phyloP scores from a whole-genome alignment of 768 basidiomycete species.

The Pisolithus sp. region DNA sequence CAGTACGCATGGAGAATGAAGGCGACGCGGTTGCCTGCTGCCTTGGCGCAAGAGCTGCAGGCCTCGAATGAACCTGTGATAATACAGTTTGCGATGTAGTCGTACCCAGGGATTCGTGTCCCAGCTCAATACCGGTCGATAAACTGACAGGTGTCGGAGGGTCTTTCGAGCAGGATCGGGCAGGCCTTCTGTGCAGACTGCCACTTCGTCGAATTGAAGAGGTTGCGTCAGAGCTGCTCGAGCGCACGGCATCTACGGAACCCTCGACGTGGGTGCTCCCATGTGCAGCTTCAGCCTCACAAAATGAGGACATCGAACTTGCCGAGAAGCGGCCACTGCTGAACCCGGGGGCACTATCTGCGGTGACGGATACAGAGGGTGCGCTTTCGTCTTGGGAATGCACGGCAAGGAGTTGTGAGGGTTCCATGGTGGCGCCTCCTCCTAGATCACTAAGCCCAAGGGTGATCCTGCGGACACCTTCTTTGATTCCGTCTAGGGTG shows the following conservation, averaged over 20 bases:
- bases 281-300: conserved; percentile 22
- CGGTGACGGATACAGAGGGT: conserved; percentile 27
- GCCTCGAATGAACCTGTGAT: not conserved
- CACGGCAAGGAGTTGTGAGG: conserved; percentile 3
- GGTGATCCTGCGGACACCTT: conserved; percentile 56
- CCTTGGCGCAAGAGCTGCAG: not conserved
- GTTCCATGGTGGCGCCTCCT: conserved; percentile 2
- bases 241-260: conserved; percentile 1
- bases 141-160: not conserved
- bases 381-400: conserved; percentile 10
- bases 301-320: conserved; percentile 42
- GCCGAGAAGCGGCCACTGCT: conserved; percentile 35
- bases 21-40: not conserved
- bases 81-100: not conserved
- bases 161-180: not conserved
- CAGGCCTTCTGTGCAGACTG: not conserved
- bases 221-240: conserved; percentile 3
- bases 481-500: conserved; percentile 54
- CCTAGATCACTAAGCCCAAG: conserved; percentile 35
- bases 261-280: not conserved
- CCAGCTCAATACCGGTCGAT: not conserved
- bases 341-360: conserved; percentile 7
- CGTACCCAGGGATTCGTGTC: not conserved
- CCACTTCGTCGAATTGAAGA: not conserved
- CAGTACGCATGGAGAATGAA: not conserved